Evolutionary conservation across 106 monocot genomes (phyloP).

Genomic region (Vanilla planifolia): DNA sequence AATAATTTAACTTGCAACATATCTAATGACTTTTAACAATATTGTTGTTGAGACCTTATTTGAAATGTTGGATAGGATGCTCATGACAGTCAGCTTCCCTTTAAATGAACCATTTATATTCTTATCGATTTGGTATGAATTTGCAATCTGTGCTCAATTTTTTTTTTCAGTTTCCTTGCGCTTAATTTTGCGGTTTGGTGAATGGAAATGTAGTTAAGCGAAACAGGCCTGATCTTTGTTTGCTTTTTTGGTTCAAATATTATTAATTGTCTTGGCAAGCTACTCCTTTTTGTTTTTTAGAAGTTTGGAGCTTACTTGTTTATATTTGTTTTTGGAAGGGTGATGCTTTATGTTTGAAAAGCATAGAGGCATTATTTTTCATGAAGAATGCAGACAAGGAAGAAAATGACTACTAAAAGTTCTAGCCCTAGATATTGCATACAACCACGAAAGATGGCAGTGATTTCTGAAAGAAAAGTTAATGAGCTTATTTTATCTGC

Average conservation of each 20-base stretch:
- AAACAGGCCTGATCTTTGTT: background rate
- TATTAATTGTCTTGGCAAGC: background rate
- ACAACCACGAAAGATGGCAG: slow-evolving; percentile 4
- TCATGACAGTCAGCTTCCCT: too few species aligned
- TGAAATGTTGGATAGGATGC: too few species aligned
- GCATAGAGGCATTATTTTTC: background rate
- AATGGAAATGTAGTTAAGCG: background rate
- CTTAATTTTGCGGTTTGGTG: background rate
- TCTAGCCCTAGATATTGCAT: slow-evolving; percentile 1
- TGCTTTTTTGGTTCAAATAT: background rate
- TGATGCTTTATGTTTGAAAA: background rate
- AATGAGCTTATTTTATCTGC: slow-evolving; percentile 13
- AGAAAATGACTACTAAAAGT: slow-evolving; percentile 4
- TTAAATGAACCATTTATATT: too few species aligned
- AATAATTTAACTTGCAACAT: too few species aligned
- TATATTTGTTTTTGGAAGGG: background rate
- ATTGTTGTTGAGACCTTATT: too few species aligned
- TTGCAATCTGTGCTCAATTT: too few species aligned
- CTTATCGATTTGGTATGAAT: too few species aligned
- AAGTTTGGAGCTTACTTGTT: too few species aligned
- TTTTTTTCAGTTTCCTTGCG: too few species aligned
- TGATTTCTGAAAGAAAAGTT: slow-evolving; percentile 16
- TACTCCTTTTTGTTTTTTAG: background rate
- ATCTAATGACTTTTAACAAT: too few species aligned
- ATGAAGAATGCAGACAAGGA: slow-evolving; percentile 13